Conservation (phyloP, 306 rosid genomes). For the Carpinus viminea region DNA sequence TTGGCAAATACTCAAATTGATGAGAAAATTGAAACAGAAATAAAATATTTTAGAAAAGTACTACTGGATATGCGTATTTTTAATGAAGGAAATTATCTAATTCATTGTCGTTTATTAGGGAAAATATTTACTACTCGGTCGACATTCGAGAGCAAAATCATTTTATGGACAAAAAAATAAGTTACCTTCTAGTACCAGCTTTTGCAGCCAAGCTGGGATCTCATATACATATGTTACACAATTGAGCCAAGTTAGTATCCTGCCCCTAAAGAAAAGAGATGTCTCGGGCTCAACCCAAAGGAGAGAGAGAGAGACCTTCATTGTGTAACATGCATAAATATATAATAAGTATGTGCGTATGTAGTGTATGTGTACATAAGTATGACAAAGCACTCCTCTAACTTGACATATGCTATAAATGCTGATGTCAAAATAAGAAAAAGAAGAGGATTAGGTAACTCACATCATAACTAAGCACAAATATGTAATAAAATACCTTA, state of each 20-base stretch:
- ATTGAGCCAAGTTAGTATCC: no score
- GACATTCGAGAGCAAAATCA: background rate
- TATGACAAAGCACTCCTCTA: no score
- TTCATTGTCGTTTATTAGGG: background rate
- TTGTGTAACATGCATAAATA: background rate
- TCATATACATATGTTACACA: no score
- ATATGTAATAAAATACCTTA: background rate
- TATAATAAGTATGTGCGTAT: background rate
- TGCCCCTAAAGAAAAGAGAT: no score
- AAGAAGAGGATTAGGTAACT: background rate
- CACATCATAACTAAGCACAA: background rate
- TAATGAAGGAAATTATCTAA: background rate
- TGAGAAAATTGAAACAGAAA: background rate
- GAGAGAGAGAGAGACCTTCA: background rate
- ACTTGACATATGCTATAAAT: no score
- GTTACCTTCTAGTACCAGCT: background rate
- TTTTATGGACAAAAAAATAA: background rate
- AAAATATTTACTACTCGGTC: background rate
- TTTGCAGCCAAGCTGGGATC: background rate
- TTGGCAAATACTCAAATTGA: background rate
- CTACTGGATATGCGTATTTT: background rate
- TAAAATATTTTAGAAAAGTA: background rate
- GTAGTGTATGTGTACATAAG: no score
- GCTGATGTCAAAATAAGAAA: no score
- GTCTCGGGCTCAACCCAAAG: background rate